Percentiles rank a stretch among this genome's conserved stretches.
Evolutionary conservation across 495 filamentous ascomycete species (phyloP).

Genomic region (Lasiosphaeris hirsuta): DNA sequence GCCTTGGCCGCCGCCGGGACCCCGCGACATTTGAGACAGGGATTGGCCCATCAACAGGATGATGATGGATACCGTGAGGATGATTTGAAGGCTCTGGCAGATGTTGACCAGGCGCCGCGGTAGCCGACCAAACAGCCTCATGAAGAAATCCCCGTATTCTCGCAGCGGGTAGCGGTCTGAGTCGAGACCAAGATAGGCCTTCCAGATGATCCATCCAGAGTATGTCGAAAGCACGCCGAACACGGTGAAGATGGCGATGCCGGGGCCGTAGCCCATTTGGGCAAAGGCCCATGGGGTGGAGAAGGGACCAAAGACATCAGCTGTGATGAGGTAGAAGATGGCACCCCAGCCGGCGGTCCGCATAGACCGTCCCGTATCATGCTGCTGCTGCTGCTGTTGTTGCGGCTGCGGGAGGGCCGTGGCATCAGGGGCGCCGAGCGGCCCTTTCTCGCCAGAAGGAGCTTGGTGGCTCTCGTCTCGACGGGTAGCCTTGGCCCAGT

Average conservation of each 20-base stretch:
- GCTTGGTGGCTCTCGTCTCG: too few relatives aligned
- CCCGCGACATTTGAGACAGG: constrained; percentile 49
- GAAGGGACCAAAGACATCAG: constrained; percentile 56
- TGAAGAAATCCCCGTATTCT: constrained; percentile 54
- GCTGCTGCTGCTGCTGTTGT: too few relatives aligned
- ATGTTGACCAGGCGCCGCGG: constrained; percentile 49
- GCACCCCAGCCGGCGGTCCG: constrained; percentile 23
- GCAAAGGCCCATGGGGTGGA: constrained; percentile 39
- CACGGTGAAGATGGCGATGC: constrained; percentile 31
- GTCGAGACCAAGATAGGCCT: constrained; percentile 50
- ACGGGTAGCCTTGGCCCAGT: too few relatives aligned
- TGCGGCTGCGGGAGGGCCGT: too few relatives aligned
- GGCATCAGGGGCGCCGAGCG: too few relatives aligned
- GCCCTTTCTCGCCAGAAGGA: too few relatives aligned
- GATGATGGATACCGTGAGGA: constrained; percentile 49
- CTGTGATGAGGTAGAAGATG: constrained; percentile 51
- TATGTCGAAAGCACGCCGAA: constrained; percentile 25
- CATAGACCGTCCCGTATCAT: background rate
- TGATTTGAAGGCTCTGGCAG: constrained; percentile 33
- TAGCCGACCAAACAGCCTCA: constrained; percentile 45
- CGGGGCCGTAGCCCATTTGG: constrained; percentile 48
- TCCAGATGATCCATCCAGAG: constrained; percentile 52
- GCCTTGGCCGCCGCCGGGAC: constrained; percentile 5
- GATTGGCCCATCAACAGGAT: constrained; percentile 49
- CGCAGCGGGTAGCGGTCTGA: constrained; percentile 48